Evolutionary conservation across 176 grass and related monocot species (phyloP).

Genomic region (Cymbopogon citratus): DNA sequence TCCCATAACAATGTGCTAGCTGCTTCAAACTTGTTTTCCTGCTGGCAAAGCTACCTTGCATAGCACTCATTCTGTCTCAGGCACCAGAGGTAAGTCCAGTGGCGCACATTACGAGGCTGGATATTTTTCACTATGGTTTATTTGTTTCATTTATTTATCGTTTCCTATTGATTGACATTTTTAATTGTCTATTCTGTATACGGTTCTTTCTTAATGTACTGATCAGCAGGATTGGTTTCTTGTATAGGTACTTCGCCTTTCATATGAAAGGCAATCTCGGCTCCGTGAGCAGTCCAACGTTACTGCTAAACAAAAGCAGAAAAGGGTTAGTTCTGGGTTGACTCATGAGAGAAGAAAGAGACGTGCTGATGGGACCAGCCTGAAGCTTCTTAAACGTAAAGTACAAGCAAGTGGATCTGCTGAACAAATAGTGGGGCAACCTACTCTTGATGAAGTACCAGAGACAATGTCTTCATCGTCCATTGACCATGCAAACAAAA

Average conservation of each 20-base stretch:
- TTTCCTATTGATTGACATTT: not conserved
- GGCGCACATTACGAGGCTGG: not conserved
- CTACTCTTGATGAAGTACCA: conserved; percentile 22
- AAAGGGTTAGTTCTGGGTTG: conserved; percentile 30
- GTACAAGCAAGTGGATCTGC: conserved; percentile 6
- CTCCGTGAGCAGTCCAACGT: conserved; percentile 30
- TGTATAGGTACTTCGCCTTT: conserved; percentile 79
- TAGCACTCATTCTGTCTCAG: not conserved
- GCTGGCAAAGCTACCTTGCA: not conserved
- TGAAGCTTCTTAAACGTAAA: conserved; percentile 28
- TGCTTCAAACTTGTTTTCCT: not conserved
- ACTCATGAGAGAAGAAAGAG: conserved; percentile 56
- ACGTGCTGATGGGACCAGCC: conserved; percentile 28
- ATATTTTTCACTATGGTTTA: conserved; percentile 4
- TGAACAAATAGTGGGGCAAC: conserved; percentile 16
- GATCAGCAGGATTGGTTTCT: conserved; percentile 9
- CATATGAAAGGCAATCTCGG: conserved; percentile 40
- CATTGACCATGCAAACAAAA: not conserved
- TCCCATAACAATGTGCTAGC: not conserved
- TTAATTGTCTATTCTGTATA: not conserved
- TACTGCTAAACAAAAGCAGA: conserved; percentile 27
- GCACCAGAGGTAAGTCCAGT: not conserved
- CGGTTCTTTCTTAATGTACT: conserved; percentile 16
- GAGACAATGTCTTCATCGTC: conserved; percentile 21
- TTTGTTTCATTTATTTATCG: conserved; percentile 19